Conservation (phyloP, 441 rosid species). For the Erodium trifolium region DNA sequence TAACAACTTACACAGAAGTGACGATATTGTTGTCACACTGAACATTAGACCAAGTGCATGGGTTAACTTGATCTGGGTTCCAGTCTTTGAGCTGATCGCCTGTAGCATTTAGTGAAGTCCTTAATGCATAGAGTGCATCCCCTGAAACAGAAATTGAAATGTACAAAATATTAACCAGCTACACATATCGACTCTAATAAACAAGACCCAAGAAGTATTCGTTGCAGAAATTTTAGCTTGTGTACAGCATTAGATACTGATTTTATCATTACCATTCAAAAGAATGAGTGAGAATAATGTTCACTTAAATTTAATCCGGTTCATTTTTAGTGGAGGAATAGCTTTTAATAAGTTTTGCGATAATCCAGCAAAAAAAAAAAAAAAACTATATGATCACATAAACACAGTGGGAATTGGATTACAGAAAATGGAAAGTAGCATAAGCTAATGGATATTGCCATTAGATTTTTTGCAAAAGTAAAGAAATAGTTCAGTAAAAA, state of each 20-base stretch:
- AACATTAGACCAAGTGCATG: conserved; percentile 90
- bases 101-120: conserved; percentile 43
- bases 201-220: conserved; percentile 10
- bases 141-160: conserved; percentile 40
- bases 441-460: not conserved
- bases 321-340: not conserved
- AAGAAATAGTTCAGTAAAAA: not conserved
- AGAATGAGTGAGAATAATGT: not conserved
- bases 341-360: not conserved
- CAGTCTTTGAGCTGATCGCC: conserved; percentile 52
- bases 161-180: conserved; percentile 16
- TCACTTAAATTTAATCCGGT: not conserved
- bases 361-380: not conserved
- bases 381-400: not conserved
- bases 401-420: not conserved
- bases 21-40: conserved; percentile 54
- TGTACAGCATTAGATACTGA: not conserved
- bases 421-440: not conserved
- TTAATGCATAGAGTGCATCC: conserved; percentile 62
- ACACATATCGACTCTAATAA: conserved; percentile 15
- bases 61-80: conserved; percentile 76
- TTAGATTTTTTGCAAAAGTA: not conserved
- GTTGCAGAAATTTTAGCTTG: not conserved
- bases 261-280: not conserved
- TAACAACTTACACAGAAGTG: conserved; percentile 60